These are phyloP conservation scores for Yamadazyma olivae DNA, from an alignment of 805 yeast genomes.

Conservation along the genomic window DNA sequence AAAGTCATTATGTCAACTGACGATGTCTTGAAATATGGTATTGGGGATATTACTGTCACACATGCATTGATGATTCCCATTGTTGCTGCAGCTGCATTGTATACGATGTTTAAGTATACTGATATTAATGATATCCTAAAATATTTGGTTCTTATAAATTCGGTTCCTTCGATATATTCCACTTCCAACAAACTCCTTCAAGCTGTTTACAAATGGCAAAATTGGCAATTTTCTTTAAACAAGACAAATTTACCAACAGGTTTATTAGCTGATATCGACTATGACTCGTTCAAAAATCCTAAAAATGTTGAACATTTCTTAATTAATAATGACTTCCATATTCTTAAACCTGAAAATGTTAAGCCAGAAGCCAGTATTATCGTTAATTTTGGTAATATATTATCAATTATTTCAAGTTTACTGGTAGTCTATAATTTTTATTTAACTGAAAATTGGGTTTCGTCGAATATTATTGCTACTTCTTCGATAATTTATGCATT, in stretches of 20 bases:
- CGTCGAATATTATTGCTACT: conserved; percentile 39
- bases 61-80: not conserved
- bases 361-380: conserved; percentile 18
- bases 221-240: conserved; percentile 3
- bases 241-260: conserved; percentile 6
- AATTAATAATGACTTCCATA: conserved; percentile 9
- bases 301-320: conserved; percentile 1
- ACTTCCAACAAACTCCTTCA: not conserved
- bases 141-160: not conserved
- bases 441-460: conserved; percentile 13
- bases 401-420: conserved; percentile 14
- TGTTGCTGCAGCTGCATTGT: not conserved
- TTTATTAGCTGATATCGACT: conserved; percentile 3
- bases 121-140: not conserved
- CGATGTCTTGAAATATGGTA: not conserved
- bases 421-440: conserved; percentile 6
- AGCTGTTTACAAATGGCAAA: not conserved
- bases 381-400: conserved; percentile 17
- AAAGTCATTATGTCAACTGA: not conserved
- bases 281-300: conserved; percentile 1
- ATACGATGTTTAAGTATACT: not conserved
- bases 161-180: not conserved
- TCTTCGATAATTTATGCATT: conserved; percentile 45
- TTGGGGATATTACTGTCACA: not conserved
- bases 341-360: conserved; percentile 21